Percentiles rank a stretch among this genome's conserved stretches.
Evolutionary conservation across 306 rosid genomes (phyloP).

Genomic region (Macrotyloma uniflorum): DNA sequence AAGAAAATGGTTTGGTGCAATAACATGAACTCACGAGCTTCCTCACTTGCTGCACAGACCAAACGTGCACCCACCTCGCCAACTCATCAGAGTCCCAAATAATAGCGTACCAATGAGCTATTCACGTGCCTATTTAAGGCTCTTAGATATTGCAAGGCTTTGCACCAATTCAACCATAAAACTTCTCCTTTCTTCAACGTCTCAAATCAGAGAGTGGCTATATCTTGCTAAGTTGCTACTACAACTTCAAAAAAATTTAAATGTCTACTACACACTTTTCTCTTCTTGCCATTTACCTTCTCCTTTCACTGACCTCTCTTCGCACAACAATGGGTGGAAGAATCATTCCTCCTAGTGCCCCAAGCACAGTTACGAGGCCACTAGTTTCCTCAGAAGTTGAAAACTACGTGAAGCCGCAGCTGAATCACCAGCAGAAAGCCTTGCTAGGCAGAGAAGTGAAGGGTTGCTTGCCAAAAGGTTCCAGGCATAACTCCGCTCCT

Average conservation of each 20-base stretch:
- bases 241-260: not conserved
- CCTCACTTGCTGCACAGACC: conserved; percentile 42
- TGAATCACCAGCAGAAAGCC: conserved; percentile 48
- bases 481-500: conserved; percentile 70
- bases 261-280: conserved; percentile 48
- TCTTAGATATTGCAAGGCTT: conserved; percentile 34
- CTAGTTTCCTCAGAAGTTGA: conserved; percentile 50
- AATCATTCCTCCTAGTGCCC: conserved; percentile 75
- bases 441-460: conserved; percentile 57
- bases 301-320: conserved; percentile 46
- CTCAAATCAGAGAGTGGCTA: not conserved
- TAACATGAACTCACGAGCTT: conserved; percentile 70
- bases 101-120: conserved; percentile 40
- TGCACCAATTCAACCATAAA: conserved; percentile 29
- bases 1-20: conserved; percentile 37
- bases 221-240: too few relatives aligned
- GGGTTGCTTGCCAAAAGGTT: conserved; percentile 77
- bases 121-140: conserved; percentile 78
- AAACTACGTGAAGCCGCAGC: conserved; percentile 51
- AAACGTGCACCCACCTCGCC: conserved; percentile 59
- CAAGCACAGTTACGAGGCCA: conserved; percentile 80
- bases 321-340: conserved; percentile 56
- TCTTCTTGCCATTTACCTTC: conserved; percentile 37
- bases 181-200: conserved; percentile 17
- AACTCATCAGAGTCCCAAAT: conserved; percentile 43